Conservation (phyloP, 495 filamentous ascomycete species). For the Podospora fimiseda region DNA sequence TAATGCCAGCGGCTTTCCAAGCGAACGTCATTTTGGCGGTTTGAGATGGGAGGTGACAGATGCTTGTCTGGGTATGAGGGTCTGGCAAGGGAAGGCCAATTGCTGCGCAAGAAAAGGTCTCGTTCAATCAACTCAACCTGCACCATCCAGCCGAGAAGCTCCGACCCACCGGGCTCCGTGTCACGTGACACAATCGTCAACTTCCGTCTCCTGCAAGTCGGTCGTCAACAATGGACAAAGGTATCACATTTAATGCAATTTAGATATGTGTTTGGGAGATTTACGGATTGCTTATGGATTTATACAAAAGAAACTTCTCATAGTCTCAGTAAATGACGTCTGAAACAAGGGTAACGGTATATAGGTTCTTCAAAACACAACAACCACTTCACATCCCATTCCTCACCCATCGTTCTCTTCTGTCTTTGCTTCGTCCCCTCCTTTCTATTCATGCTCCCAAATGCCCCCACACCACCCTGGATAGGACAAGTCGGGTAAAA, state of each 20-base stretch:
- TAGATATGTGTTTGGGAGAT: too few relatives aligned
- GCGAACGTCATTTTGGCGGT: constrained; percentile 85
- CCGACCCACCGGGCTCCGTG: constrained; percentile 22
- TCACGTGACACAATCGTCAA: constrained; percentile 18
- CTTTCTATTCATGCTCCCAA: neutral
- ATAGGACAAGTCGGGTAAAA: constrained; percentile 17
- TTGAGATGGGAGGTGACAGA: constrained; percentile 21
- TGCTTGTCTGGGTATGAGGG: constrained; percentile 17
- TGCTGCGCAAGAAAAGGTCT: constrained; percentile 22
- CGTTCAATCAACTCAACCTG: constrained; percentile 7
- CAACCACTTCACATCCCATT: neutral
- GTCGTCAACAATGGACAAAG: neutral
- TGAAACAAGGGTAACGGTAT: neutral
- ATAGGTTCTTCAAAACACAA: neutral
- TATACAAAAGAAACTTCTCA: constrained; percentile 1
- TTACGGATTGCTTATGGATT: neutral
- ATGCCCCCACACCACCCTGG: neutral
- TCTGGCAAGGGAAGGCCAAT: constrained; percentile 3
- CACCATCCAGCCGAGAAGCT: constrained; percentile 25
- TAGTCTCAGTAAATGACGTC: neutral
- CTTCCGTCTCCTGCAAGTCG: neutral
- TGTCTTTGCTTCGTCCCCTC: neutral
- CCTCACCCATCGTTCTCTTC: neutral
- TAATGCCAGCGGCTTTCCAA: constrained; percentile 97
- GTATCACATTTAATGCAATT: too few relatives aligned